Conservation (phyloP, 2,329 filamentous ascomycete species). For the Fusarium cicatricum region DNA sequence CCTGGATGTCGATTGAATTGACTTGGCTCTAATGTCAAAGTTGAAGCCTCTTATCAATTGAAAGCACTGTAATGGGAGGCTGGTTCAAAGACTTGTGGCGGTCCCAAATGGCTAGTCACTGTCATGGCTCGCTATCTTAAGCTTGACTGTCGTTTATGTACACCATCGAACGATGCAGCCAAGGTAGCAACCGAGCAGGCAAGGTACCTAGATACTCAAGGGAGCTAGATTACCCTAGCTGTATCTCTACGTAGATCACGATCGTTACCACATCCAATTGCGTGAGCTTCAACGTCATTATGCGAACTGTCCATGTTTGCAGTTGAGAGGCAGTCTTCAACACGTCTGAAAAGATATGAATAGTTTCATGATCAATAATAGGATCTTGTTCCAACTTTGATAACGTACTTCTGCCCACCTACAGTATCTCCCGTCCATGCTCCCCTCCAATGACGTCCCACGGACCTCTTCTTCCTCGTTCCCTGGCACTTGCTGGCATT, state of each 20-base stretch:
- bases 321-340: no score
- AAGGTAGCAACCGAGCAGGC: no score
- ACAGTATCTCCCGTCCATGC: no score
- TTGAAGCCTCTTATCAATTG: no score
- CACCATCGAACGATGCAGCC: neutral
- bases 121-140: no score
- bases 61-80: no score
- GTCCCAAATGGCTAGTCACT: neutral
- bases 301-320: neutral
- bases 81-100: neutral
- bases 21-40: neutral
- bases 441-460: constrained; percentile 10
- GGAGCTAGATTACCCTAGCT: neutral
- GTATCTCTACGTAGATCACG: constrained; percentile 20
- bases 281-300: constrained; percentile 9
- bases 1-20: neutral
- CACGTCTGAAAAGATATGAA: no score
- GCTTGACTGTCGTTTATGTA: neutral
- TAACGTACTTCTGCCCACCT: no score
- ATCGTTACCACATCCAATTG: constrained; percentile 17
- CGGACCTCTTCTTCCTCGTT: neutral
- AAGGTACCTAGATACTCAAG: no score
- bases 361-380: no score
- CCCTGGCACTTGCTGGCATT: neutral
- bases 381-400: no score